Conservation (phyloP, 2,329 filamentous ascomycete species). For the Cadophora sp. region DNA sequence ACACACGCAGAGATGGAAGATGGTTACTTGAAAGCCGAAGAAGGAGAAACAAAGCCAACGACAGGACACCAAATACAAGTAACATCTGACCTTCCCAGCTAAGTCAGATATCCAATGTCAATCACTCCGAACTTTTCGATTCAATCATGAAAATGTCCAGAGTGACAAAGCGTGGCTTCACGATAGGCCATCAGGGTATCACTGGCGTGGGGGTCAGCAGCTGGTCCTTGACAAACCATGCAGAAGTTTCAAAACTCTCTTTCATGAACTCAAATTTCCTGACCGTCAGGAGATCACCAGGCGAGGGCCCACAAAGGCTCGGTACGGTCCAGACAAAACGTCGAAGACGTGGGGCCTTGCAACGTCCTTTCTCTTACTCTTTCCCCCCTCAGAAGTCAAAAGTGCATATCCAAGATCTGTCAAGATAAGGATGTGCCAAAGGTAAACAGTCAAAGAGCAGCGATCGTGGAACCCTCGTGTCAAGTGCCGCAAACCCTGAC, state of each 20-base stretch:
- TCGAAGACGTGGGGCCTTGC: not conserved
- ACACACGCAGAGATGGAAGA: not conserved
- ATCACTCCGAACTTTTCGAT: not conserved
- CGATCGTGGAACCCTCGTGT: not conserved
- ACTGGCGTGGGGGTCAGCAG: not conserved
- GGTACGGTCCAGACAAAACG: conserved; percentile 3
- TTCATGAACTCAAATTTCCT: not conserved
- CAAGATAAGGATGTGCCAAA: conserved; percentile 2
- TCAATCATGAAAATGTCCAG: not conserved
- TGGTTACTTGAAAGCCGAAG: not conserved
- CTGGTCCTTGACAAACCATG: not conserved
- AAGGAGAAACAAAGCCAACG: not conserved
- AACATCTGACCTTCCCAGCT: not conserved
- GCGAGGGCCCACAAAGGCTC: conserved; percentile 3
- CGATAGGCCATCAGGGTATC: not conserved
- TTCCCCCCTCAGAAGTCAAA: not conserved
- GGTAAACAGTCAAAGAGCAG: not conserved
- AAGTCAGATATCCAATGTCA: not conserved
- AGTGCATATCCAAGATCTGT: not conserved
- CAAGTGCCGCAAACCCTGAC: conserved; percentile 3
- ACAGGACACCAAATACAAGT: too few relatives aligned
- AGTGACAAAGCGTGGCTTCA: not conserved
- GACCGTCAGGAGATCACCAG: conserved; percentile 6
- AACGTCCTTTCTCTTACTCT: conserved; percentile 1
- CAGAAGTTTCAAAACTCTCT: conserved; percentile 8